phyloP scores from a whole-genome alignment of 164 flowering plant genomes.

The Annona squamosa region DNA sequence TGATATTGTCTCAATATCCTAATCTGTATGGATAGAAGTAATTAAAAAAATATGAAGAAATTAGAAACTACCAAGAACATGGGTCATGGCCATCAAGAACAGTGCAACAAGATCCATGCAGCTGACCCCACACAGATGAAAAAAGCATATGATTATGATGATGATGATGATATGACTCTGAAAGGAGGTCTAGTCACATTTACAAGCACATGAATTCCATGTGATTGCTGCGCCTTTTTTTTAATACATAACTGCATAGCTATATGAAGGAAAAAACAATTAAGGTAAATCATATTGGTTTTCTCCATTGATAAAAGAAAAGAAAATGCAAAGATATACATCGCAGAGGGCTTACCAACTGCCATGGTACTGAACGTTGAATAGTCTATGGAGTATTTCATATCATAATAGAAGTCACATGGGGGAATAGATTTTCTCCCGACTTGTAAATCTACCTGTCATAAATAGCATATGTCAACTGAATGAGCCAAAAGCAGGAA shows the following conservation, averaged over 20 bases:
- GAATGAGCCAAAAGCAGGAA: not conserved
- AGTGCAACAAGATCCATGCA: too few species aligned
- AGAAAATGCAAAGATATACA: not conserved
- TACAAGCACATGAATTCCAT: not conserved
- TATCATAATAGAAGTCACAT: constrained; percentile 74
- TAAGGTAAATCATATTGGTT: not conserved
- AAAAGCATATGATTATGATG: too few species aligned
- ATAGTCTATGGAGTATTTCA: constrained; percentile 82
- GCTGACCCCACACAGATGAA: too few species aligned
- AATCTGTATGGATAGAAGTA: too few species aligned
- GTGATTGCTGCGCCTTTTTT: not conserved
- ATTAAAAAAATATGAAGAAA: too few species aligned
- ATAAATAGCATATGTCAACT: constrained; percentile 7
- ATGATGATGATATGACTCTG: not conserved
- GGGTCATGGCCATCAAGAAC: too few species aligned
- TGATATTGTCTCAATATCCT: too few species aligned
- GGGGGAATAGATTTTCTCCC: constrained; percentile 30
- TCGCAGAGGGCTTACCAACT: constrained; percentile 30
- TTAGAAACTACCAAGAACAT: too few species aligned
- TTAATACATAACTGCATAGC: not conserved
- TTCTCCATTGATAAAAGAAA: not conserved
- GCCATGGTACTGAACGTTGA: constrained; percentile 57
- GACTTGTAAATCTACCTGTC: constrained; percentile 32
- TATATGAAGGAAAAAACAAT: not conserved
- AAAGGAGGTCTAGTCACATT: not conserved